Evolutionary conservation across 768 basidiomycete genomes (phyloP), one percentile per base, ranked within the genome.

Genomic region (Russula compacta): DNA sequence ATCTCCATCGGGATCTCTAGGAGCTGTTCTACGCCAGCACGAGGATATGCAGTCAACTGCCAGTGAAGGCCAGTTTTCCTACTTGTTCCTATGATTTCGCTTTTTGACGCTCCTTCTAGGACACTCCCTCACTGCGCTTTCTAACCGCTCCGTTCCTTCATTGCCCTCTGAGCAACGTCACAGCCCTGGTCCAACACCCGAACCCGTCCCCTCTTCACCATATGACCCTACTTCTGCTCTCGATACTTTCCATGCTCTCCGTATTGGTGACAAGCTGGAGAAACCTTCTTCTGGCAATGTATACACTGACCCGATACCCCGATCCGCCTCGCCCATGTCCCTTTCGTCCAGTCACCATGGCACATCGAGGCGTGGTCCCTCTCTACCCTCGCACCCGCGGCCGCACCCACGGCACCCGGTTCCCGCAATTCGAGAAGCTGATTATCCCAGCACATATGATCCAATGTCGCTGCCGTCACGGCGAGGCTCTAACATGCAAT

Each of bases 251-350:
- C 77, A 78, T 48, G 72, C 79, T 44, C 74, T 90, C 70, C 78
- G 73, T 53, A 71, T 89, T 59, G 72, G 71, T 55, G 82, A 83
- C 47, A 73, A 75, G 24, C 64, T 65, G n/a, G 43, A 6, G 1
- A 52, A 19, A 8, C 17, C 43, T 35, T 39, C 56, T 68, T 73
- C 33, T 70, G 71, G 49, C 61, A 72, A 21, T 71, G 71, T 48
- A 66, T 68, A 39, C 39, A 50, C 68, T 39, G 84, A 85, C 63
- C 79, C 81, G 48, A 71, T 84, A 14, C 76, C 78, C 58, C 79
- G 83, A 33, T 76, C 79, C 5, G 78, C 78, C 17, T 84, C 84
- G 19, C 81, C 84, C 36, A 79, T 84, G 78, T 82, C 83, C 15
- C 71, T 75, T 65, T 33, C 69, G 72, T 58, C 67, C 70, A 43